phyloP scores from a whole-genome alignment of 2,329 filamentous ascomycete species.

The Trichoderma polysporum region DNA sequence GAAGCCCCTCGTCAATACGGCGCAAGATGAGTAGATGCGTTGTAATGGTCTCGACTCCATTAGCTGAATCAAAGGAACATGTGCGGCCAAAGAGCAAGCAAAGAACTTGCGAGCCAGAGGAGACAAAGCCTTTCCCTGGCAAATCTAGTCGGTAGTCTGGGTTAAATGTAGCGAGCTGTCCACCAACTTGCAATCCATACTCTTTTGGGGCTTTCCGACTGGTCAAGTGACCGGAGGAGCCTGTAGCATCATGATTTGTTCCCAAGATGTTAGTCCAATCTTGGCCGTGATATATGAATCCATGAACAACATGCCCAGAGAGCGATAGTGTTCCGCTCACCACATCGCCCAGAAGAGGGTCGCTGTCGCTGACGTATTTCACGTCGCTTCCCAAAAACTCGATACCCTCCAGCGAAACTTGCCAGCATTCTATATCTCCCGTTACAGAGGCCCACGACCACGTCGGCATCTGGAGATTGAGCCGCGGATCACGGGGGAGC shows the following conservation, averaged over 20 bases:
- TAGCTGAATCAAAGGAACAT: background rate
- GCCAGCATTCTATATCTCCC: constrained; percentile 12
- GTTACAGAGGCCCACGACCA: constrained; percentile 24
- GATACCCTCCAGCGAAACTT: background rate
- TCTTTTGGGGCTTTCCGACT: background rate
- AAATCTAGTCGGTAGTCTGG: constrained; percentile 12
- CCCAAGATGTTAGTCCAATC: background rate
- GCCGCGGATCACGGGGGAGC: background rate
- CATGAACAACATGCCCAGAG: constrained; percentile 5
- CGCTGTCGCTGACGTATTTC: background rate
- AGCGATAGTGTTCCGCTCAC: background rate
- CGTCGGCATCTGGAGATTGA: constrained; percentile 2
- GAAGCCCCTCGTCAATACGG: background rate
- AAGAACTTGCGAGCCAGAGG: background rate
- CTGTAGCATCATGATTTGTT: background rate
- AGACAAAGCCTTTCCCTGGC: background rate
- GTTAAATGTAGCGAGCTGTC: background rate
- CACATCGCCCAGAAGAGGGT: constrained; percentile 16
- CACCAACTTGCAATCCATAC: background rate
- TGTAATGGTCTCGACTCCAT: background rate
- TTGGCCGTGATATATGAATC: constrained; percentile 1
- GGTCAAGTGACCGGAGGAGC: background rate
- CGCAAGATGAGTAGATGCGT: background rate
- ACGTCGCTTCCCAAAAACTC: constrained; percentile 12
- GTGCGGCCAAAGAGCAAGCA: constrained; percentile 12